Conservation (phyloP, 202 grass and related monocot species). For the Carex arenaria region DNA sequence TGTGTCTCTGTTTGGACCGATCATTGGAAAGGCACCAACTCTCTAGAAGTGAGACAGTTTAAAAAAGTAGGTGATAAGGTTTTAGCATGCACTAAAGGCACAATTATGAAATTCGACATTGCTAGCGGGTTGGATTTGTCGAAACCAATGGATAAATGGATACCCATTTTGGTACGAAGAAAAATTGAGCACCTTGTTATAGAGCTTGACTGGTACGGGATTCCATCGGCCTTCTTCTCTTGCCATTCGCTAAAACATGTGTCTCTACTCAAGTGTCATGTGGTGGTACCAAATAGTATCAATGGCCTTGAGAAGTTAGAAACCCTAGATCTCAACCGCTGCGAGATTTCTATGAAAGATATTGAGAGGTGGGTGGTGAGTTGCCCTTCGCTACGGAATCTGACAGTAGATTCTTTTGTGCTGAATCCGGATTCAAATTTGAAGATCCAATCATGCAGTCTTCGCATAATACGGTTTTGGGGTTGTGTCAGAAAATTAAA, state of each 20-base stretch:
- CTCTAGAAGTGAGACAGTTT: background rate
- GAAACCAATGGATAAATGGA: background rate
- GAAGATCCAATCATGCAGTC: background rate
- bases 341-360: background rate
- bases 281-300: background rate
- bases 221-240: background rate
- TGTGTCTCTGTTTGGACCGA: background rate
- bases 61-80: background rate
- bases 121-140: background rate
- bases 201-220: background rate
- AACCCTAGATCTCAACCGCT: background rate
- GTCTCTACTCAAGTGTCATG: background rate
- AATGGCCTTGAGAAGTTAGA: background rate
- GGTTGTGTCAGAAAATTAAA: background rate
- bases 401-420: background rate
- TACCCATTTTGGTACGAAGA: background rate
- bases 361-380: background rate
- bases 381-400: background rate
- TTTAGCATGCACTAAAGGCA: background rate
- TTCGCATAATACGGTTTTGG: background rate
- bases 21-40: background rate
- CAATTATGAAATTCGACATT: background rate
- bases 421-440: background rate
- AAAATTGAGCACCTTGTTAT: constrained; percentile 2
- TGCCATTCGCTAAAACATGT: constrained; percentile 10